phyloP scores from a whole-genome alignment of 768 basidiomycete genomes.

The Pisolithus tinctorius region DNA sequence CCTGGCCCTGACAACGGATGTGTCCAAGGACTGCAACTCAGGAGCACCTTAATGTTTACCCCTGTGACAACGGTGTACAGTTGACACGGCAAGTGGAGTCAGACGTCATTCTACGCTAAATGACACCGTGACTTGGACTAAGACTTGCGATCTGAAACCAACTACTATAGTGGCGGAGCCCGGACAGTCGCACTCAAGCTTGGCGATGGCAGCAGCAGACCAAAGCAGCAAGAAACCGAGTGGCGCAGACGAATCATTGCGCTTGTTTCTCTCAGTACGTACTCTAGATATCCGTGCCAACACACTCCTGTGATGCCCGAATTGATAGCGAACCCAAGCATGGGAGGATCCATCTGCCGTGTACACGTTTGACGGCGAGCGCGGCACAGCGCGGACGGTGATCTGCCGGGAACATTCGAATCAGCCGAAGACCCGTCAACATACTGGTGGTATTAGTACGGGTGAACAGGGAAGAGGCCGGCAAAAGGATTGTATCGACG shows the following conservation, averaged over 20 bases:
- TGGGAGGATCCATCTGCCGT: slow-evolving; percentile 31
- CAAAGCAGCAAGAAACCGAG: too few relatives aligned
- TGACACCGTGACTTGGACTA: too few relatives aligned
- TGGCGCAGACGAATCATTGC: background rate
- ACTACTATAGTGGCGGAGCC: too few relatives aligned
- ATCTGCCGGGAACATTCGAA: slow-evolving; percentile 43
- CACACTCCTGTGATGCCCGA: background rate
- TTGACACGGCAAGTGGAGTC: too few relatives aligned
- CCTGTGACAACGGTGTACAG: too few relatives aligned
- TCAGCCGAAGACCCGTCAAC: background rate
- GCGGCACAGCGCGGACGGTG: slow-evolving; percentile 49
- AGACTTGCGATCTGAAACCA: too few relatives aligned
- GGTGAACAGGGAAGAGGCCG: slow-evolving; percentile 10
- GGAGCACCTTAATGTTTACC: too few relatives aligned
- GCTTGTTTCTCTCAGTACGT: background rate
- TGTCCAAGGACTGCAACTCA: too few relatives aligned
- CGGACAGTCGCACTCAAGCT: background rate
- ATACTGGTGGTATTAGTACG: too few relatives aligned
- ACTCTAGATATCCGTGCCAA: background rate
- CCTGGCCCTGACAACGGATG: too few relatives aligned
- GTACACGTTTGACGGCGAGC: slow-evolving; percentile 61
- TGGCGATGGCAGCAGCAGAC: background rate
- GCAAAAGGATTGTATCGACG: slow-evolving; percentile 47
- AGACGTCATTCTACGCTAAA: too few relatives aligned
- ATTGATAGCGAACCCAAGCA: background rate